phyloP scores from a whole-genome alignment of 768 basidiomycete genomes.

The Collybia sordida region DNA sequence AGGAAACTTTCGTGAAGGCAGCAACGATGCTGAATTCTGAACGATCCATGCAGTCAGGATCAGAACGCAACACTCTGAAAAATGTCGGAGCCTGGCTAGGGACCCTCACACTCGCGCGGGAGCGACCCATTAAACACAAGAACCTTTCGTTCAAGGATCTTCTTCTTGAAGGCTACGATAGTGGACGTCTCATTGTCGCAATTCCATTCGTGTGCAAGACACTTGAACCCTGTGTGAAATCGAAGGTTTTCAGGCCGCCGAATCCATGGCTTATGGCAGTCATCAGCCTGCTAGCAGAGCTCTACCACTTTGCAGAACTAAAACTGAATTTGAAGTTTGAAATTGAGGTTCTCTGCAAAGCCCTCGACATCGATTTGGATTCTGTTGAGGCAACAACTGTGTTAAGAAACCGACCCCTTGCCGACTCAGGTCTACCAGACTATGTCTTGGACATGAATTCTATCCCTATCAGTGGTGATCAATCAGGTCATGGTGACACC shows the following conservation, averaged over 20 bases:
- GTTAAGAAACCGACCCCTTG: constrained; percentile 71
- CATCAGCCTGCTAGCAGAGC: constrained; percentile 84
- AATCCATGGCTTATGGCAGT: constrained; percentile 99
- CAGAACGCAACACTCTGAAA: constrained; percentile 87
- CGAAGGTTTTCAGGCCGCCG: constrained; percentile 91
- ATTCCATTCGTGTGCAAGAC: constrained; percentile 99
- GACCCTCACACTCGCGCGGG: constrained; percentile 86
- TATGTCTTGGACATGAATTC: constrained; percentile 81
- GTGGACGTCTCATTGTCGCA: constrained; percentile 84
- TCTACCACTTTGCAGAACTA: constrained; percentile 96
- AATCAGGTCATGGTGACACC: constrained; percentile 53
- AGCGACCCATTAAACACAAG: constrained; percentile 89
- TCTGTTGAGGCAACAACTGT: constrained; percentile 81
- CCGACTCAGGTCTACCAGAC: constrained; percentile 69
- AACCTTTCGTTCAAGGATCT: constrained; percentile 97
- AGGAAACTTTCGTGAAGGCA: constrained; percentile 92
- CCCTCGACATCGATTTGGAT: constrained; percentile 84
- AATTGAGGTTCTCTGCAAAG: constrained; percentile 95
- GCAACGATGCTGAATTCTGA: constrained; percentile 88
- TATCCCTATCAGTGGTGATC: constrained; percentile 73
- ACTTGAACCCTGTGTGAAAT: constrained; percentile 85
- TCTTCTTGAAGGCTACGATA: constrained; percentile 94
- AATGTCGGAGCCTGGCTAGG: constrained; percentile 97
- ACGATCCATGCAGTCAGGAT: constrained; percentile 78
- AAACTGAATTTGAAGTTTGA: constrained; percentile 98